These are phyloP conservation scores for Xylaria scruposa DNA, from an alignment of 495 filamentous ascomycete species.

Conservation along the genomic window DNA sequence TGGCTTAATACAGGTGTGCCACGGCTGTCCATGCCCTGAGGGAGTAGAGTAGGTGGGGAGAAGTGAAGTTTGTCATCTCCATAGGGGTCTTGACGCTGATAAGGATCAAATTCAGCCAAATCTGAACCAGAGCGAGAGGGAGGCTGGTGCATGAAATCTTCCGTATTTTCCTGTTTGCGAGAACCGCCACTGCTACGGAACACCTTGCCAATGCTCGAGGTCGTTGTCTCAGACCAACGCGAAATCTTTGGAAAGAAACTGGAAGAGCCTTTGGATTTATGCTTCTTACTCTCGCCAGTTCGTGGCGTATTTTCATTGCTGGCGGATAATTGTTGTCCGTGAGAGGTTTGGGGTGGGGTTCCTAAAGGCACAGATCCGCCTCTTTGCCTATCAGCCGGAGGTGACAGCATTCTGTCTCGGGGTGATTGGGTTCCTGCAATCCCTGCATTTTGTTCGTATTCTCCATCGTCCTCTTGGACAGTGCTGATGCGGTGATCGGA, in stretches of 20 bases:
- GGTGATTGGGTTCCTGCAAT: slow-evolving; percentile 50
- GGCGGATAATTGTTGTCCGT: slow-evolving; percentile 42
- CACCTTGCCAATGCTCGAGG: slow-evolving; percentile 64
- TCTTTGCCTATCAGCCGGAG: slow-evolving; percentile 55
- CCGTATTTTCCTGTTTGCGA: slow-evolving; percentile 52
- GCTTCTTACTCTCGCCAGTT: slow-evolving; percentile 82
- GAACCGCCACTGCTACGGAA: slow-evolving; percentile 59
- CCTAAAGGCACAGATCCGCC: slow-evolving; percentile 70
- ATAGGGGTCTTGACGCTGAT: slow-evolving; percentile 68
- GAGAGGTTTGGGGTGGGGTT: slow-evolving; percentile 67
- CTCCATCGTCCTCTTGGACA: slow-evolving; percentile 81
- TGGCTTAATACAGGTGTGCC: slow-evolving; percentile 30
- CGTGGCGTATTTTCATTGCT: slow-evolving; percentile 79
- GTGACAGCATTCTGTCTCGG: slow-evolving; percentile 59
- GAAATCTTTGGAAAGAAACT: slow-evolving; percentile 92
- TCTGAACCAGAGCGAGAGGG: slow-evolving; percentile 77
- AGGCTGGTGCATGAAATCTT: slow-evolving; percentile 48
- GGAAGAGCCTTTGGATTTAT: slow-evolving; percentile 87
- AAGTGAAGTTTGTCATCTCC: slow-evolving; percentile 76
- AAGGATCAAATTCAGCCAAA: slow-evolving; percentile 67
- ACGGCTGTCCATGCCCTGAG: slow-evolving; percentile 29
- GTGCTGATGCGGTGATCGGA: slow-evolving; percentile 86
- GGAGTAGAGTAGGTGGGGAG: slow-evolving; percentile 56
- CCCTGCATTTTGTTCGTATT: slow-evolving; percentile 53
- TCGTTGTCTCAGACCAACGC: slow-evolving; percentile 95